Evolutionary conservation across 257 asterid genomes (phyloP).

Genomic region (Penstemon barbatus): DNA sequence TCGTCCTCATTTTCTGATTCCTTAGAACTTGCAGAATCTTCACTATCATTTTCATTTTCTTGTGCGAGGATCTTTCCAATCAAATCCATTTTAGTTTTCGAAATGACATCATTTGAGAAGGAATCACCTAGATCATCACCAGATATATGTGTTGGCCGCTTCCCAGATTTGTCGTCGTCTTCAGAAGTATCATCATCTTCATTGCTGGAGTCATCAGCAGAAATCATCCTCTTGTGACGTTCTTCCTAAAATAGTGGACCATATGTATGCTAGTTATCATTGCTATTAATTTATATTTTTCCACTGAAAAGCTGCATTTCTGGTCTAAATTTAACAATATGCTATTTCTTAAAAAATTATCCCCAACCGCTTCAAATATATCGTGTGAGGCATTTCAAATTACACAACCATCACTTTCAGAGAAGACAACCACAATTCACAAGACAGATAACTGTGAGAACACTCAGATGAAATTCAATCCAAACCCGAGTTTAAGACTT

Average conservation of each 20-base stretch:
- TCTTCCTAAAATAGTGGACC: conserved; percentile 59
- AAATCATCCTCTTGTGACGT: conserved; percentile 83
- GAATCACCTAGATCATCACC: conserved; percentile 98
- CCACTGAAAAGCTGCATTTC: conserved; percentile 1
- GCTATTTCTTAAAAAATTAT: not conserved
- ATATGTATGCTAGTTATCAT: conserved; percentile 25
- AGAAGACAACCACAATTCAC: not conserved
- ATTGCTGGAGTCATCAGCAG: conserved; percentile 62
- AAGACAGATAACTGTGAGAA: not conserved
- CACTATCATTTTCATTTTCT: conserved; percentile 39
- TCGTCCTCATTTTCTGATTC: conserved; percentile 52
- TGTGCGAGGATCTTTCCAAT: conserved; percentile 51
- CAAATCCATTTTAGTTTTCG: conserved; percentile 56
- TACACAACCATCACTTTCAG: not conserved
- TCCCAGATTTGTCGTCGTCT: conserved; percentile 45
- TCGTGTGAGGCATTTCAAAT: not conserved
- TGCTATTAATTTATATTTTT: conserved; percentile 6
- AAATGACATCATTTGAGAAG: conserved; percentile 50
- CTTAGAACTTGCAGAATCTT: conserved; percentile 42
- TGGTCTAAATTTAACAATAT: not conserved
- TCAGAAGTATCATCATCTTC: conserved; percentile 61
- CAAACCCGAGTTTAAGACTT: not conserved
- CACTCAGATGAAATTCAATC: not conserved
- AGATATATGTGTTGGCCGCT: conserved; percentile 52
- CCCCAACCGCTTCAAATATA: not conserved